A percentile compares a stretch with the other conserved stretches of the same genome.
Evolutionary conservation across 352 stramenopile species (phyloP).

Genomic region (Pythium brassicae): DNA sequence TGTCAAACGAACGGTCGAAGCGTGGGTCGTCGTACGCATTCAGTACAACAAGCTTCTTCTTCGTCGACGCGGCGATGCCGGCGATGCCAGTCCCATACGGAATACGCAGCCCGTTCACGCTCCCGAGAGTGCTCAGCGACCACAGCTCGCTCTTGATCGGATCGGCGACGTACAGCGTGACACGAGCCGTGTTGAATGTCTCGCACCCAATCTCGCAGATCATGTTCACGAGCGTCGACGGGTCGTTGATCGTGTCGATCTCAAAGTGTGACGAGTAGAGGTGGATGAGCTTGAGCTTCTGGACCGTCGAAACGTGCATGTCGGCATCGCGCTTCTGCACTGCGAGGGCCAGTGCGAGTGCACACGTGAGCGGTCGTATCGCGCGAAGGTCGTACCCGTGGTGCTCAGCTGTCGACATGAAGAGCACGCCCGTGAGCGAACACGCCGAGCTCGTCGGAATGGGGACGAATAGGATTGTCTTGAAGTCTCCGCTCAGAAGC

Average conservation of each 20-base stretch:
- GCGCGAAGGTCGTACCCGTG: conserved; percentile 12
- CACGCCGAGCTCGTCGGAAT: conserved; percentile 30
- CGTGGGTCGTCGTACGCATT: conserved; percentile 74
- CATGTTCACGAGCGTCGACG: conserved; percentile 62
- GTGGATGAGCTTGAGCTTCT: conserved; percentile 65
- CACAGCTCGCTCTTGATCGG: conserved; percentile 73
- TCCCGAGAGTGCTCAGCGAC: conserved; percentile 64
- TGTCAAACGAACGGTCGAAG: conserved; percentile 79
- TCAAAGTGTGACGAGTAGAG: conserved; percentile 64
- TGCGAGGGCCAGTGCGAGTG: conserved; percentile 38
- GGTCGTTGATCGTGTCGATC: conserved; percentile 64
- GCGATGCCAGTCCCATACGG: conserved; percentile 74
- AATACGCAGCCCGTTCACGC: conserved; percentile 71
- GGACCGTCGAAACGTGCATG: conserved; percentile 45
- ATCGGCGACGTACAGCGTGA: conserved; percentile 73
- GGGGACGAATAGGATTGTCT: conserved; percentile 44
- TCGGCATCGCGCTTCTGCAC: conserved; percentile 58
- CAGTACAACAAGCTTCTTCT: conserved; percentile 51
- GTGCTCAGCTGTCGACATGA: conserved; percentile 4
- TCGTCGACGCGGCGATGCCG: conserved; percentile 54
- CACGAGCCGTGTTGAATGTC: conserved; percentile 64
- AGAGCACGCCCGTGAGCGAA: conserved; percentile 9
- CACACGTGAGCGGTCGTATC: conserved; percentile 49
- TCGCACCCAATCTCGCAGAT: conserved; percentile 65
- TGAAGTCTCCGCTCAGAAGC: conserved; percentile 12